Evolutionary conservation across 306 rosid species (phyloP), one percentile per base, ranked within the genome.

Genomic region (Cotoneaster glaucophyllus): DNA sequence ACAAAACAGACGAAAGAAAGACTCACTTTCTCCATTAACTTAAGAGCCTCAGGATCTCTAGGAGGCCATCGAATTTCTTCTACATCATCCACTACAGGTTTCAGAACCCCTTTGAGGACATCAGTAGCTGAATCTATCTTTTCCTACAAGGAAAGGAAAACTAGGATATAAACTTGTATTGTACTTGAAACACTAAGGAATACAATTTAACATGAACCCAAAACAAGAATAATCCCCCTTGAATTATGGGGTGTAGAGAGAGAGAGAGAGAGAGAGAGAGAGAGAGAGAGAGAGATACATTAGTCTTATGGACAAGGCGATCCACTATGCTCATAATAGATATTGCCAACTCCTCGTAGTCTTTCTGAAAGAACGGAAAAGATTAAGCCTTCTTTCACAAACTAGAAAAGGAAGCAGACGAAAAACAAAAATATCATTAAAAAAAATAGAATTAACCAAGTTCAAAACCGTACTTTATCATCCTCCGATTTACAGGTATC

Each of bases 31-130:
- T 91, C 90, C 98, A 94, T 88, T 80, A 81, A 80, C 52, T 71
- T 75, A 68, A 91, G 89, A 41, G 90, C 90, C 79, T 81, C 81
- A 4, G 89, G 96, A 83, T 94, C 93, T 83, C 85, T 87, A 14
- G 97, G 98, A 76, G 98, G 97, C 98, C 98, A 91, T 43, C 72
- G 24, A 84, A 94, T 89, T 84, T 94, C 97, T 75, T 88, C 96
- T 61, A 73, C 95, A 43, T 84, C 88, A 79, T 87, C 88, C 74
- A 90, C 84, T 72, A 88, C 93, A 73, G 94, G 98, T 77, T 86
- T 88, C 82, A 91, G 87, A 68, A 94, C 75, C 66, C 83, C 91
- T 86, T 90, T 90, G 75, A 94, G 87, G 69, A 91, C 88, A 90
- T 91, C 96, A 54, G 96, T 94, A 62, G 97, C 44, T 69, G 98